phyloP scores from a whole-genome alignment of 2,329 filamentous ascomycete genomes.

The Apiospora sp. region DNA sequence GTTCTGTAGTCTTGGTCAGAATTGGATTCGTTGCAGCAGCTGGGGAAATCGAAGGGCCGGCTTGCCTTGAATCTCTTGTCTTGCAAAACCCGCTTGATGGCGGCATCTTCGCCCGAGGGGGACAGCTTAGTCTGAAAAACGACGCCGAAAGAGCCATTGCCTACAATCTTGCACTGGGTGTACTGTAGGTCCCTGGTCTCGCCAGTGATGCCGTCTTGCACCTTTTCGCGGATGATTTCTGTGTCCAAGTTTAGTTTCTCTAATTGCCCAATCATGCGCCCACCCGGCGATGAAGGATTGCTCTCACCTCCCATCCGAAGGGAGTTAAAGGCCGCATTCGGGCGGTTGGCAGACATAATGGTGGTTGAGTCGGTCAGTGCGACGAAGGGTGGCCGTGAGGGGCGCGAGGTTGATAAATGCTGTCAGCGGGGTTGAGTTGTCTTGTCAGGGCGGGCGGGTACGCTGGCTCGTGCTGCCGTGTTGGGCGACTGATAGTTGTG shows the following conservation, averaged over 20 bases:
- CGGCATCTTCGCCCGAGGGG: slow-evolving; percentile 96
- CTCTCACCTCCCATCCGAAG: slow-evolving; percentile 70
- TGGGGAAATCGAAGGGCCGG: too few species aligned
- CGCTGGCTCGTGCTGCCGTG: slow-evolving; percentile 24
- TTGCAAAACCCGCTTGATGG: slow-evolving; percentile 98
- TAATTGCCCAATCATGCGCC: slow-evolving; percentile 12
- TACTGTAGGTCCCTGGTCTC: slow-evolving; percentile 98
- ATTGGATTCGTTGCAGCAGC: not conserved
- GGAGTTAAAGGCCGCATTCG: slow-evolving; percentile 82
- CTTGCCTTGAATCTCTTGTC: slow-evolving; percentile 98
- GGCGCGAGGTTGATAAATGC: slow-evolving; percentile 20
- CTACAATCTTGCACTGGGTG: slow-evolving; percentile 99
- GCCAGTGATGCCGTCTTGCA: slow-evolving; percentile 96
- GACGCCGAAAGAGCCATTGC: slow-evolving; percentile 97
- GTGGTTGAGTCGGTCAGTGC: slow-evolving; percentile 24
- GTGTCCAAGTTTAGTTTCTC: slow-evolving; percentile 21
- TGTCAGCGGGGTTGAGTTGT: slow-evolving; percentile 24
- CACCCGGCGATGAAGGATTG: slow-evolving; percentile 12
- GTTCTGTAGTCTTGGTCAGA: slow-evolving; percentile 67
- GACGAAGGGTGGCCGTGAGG: slow-evolving; percentile 14
- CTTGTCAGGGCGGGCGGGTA: slow-evolving; percentile 22
- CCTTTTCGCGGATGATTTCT: slow-evolving; percentile 97
- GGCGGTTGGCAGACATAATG: slow-evolving; percentile 51
- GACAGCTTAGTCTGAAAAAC: slow-evolving; percentile 99
- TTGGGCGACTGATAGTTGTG: slow-evolving; percentile 23